Base-by-base conservation (phyloP, 2,329 filamentous ascomycete species). In the Penicillium sp. region DNA sequence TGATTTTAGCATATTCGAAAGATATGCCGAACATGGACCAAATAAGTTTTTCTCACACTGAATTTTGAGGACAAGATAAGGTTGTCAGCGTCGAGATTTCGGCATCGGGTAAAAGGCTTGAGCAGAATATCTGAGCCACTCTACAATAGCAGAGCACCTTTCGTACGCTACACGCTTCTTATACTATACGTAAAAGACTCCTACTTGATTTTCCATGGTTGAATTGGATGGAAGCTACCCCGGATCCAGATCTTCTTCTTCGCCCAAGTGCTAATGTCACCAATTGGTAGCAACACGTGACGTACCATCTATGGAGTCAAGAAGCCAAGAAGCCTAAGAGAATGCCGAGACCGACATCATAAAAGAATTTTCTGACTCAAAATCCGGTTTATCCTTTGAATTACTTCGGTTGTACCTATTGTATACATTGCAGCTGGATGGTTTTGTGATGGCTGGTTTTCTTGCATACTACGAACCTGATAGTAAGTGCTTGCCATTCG, bases 381-480 rank as follows among this genome's bases (percentile, higher is more conserved):
- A 46, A 46, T n/a, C 14, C 43, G 27, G 13, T 22, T 50, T 50
- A 11, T n/a, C 14, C 27, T 2, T 31, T 4, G 4, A 24, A 39
- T 9, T 7, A 31, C 24, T 36, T 11, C 19, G 7, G 19, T 43
- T 18, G 9, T 2, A 54, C 35, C 5, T 6, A 14, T 22, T 10
- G 31, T 37, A 11, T n/a, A n/a, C n/a, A n/a, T 16, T 6, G 13
- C 14, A 39, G 6, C 19, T 6, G 14, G 16, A n/a, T 13, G n/a
- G 19, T 10, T 37, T 46, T 24, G 55, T 33, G 22, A 66, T 66
- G 65, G 63, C 63, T 22, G 53, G 72, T 19, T 79, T 77, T 59
- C 69, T 78, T 5, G 66, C 73, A 52, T 79, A 78, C 58, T 73
- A 76, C 65, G 76, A 78, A 59, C 77, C 76, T 13, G 64, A 67